Conservation (phyloP, 202 grass and related monocot genomes). For the Hordeum pubiflorum region DNA sequence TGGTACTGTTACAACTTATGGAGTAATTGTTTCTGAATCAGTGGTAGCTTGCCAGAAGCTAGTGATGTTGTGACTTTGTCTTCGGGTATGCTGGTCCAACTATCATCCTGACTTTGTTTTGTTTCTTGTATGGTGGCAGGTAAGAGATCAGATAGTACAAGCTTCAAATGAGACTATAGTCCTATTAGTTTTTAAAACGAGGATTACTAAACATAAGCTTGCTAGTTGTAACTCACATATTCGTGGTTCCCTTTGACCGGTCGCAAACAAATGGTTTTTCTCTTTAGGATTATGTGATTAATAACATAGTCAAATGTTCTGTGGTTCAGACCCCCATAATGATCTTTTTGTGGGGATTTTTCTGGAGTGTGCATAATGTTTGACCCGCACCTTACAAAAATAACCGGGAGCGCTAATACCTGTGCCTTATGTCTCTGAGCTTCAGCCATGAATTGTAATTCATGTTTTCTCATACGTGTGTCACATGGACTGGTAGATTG, state of each 20-base stretch:
- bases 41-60: slow-evolving; percentile 10
- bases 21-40: background rate
- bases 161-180: background rate
- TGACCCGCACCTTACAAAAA: background rate
- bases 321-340: background rate
- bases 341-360: background rate
- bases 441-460: background rate
- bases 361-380: background rate
- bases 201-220: background rate
- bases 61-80: background rate
- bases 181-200: background rate
- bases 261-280: background rate
- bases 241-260: background rate
- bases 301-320: background rate
- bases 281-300: background rate
- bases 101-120: background rate
- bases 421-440: background rate
- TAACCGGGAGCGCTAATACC: background rate
- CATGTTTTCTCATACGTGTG: background rate
- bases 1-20: background rate
- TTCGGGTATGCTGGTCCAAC: background rate
- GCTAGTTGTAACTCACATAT: background rate
- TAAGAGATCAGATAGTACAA: background rate
- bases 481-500: background rate
- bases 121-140: background rate